phyloP scores from a whole-genome alignment of 768 basidiomycete genomes.

The Leucosporidium creatinivorum region DNA sequence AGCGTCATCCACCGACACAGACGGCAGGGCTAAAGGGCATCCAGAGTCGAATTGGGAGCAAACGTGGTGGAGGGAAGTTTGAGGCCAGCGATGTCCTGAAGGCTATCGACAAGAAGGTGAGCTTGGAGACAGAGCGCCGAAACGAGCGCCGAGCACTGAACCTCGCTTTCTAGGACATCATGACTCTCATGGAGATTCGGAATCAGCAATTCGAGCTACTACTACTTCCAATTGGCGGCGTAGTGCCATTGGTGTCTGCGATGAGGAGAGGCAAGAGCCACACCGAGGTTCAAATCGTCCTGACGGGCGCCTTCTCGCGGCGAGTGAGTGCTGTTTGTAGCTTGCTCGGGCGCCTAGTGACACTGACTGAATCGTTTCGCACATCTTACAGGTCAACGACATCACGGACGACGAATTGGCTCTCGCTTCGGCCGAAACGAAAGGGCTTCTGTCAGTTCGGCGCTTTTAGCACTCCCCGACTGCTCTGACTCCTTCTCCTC shows the following conservation, averaged over 20 bases:
- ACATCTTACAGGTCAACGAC: conserved; percentile 63
- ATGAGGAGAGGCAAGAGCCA: conserved; percentile 52
- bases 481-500: too few relatives aligned
- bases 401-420: conserved; percentile 70
- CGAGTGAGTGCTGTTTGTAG: too few relatives aligned
- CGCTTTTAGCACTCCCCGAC: too few relatives aligned
- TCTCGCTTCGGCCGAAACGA: conserved; percentile 55
- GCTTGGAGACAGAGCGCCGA: not conserved
- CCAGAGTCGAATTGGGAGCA: not conserved
- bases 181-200: conserved; percentile 58
- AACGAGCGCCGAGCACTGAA: not conserved
- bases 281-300: conserved; percentile 69
- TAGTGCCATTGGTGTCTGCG: conserved; percentile 83
- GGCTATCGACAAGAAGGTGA: conserved; percentile 65
- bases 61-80: conserved; percentile 34
- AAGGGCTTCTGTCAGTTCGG: conserved; percentile 48
- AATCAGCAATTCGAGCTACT: conserved; percentile 51
- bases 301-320: conserved; percentile 52
- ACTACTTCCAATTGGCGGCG: conserved; percentile 70
- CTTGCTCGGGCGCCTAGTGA: too few relatives aligned
- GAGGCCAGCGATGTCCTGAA: conserved; percentile 65
- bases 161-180: conserved; percentile 50
- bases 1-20: not conserved
- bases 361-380: too few relatives aligned
- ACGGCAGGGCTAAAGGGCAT: not conserved